Conservation (phyloP, 352 stramenopile species). For the Phytophthora nicotianae region DNA sequence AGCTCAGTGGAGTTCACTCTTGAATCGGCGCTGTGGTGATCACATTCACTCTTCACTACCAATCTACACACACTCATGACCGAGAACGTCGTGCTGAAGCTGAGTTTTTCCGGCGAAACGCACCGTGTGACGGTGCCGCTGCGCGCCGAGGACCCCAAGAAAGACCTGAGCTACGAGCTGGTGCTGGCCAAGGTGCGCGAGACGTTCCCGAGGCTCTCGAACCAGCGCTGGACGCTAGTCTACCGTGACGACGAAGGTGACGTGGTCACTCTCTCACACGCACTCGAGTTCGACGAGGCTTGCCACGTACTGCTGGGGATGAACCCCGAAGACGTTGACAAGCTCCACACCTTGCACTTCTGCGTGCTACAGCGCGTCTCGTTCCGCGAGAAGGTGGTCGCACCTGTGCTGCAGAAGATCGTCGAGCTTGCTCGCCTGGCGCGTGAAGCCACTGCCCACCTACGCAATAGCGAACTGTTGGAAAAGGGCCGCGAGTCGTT, state of each 20-base stretch:
- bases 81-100: conserved; percentile 53
- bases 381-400: conserved; percentile 53
- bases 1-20: conserved; percentile 22
- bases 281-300: conserved; percentile 62
- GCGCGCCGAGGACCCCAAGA: conserved; percentile 13
- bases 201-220: conserved; percentile 37
- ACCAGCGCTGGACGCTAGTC: conserved; percentile 50
- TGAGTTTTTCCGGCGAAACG: conserved; percentile 57
- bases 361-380: conserved; percentile 57
- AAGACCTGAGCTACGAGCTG: conserved; percentile 48
- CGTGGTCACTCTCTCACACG: conserved; percentile 59
- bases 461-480: conserved; percentile 45
- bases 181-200: conserved; percentile 47
- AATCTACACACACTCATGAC: conserved; percentile 2
- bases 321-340: conserved; percentile 20
- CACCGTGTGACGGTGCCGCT: conserved; percentile 47
- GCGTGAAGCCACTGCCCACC: conserved; percentile 22
- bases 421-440: conserved; percentile 57
- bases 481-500: conserved; percentile 58
- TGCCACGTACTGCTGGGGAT: conserved; percentile 52
- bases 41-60: conserved; percentile 19
- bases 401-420: conserved; percentile 52
- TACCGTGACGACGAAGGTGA: conserved; percentile 80
- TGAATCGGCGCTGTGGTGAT: conserved; percentile 20
- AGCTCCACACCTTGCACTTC: conserved; percentile 54